phyloP scores from a whole-genome alignment of 257 asterid species.

The Scutellaria baicalensis region DNA sequence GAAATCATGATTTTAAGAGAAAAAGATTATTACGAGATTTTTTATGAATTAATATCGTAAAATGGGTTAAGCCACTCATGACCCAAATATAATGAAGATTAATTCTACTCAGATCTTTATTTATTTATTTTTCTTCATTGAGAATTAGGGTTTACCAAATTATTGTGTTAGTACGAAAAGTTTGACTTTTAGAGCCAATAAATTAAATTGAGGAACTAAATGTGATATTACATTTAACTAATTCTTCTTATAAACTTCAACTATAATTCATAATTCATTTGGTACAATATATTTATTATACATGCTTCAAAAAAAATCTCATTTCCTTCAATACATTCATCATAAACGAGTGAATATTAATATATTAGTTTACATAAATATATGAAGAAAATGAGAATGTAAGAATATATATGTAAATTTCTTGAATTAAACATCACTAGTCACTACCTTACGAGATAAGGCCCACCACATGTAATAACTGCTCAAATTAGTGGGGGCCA shows the following conservation, averaged over 20 bases:
- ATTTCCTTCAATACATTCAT: background rate
- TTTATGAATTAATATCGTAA: too few species aligned
- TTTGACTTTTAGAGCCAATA: constrained; percentile 1
- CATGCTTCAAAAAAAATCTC: too few species aligned
- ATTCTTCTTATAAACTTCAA: background rate
- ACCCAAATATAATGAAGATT: background rate
- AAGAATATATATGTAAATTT: too few species aligned
- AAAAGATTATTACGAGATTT: too few species aligned
- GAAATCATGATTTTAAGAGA: background rate
- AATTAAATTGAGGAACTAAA: background rate
- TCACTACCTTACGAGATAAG: background rate
- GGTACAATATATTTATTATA: too few species aligned
- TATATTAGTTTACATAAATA: too few species aligned
- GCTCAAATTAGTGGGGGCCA: constrained; percentile 29
- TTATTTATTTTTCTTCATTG: background rate
- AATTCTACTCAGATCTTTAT: background rate
- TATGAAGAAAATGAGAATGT: background rate
- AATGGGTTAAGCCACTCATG: background rate
- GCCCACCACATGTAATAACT: constrained; percentile 22
- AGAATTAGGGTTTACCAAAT: background rate
- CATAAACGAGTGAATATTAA: too few species aligned
- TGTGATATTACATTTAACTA: background rate
- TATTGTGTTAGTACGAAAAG: constrained; percentile 10
- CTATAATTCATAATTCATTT: background rate
- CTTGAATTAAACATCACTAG: too few species aligned